phyloP scores from a whole-genome alignment of 2,329 filamentous ascomycete genomes.

The Trichoderma endophyticum region DNA sequence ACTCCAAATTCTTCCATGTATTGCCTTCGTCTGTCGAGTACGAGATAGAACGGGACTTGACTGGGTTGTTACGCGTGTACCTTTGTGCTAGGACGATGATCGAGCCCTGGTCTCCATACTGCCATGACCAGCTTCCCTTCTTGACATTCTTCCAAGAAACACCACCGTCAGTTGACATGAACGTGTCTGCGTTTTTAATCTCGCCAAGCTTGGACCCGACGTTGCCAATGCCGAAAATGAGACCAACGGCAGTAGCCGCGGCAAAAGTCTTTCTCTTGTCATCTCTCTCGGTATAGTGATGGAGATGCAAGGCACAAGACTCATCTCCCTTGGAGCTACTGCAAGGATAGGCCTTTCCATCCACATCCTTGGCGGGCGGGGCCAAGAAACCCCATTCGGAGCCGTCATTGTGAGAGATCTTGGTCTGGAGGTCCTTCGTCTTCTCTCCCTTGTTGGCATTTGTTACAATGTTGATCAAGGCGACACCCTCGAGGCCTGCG shows the following conservation, averaged over 20 bases:
- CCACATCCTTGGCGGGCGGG: slow-evolving; percentile 67
- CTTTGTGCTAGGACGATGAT: slow-evolving; percentile 85
- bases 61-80: slow-evolving; percentile 60
- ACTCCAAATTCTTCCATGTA: slow-evolving; percentile 73
- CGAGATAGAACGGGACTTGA: slow-evolving; percentile 65
- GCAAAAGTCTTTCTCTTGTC: slow-evolving; percentile 85
- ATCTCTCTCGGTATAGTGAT: slow-evolving; percentile 87
- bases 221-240: slow-evolving; percentile 91
- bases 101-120: slow-evolving; percentile 92
- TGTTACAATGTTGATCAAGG: slow-evolving; percentile 78
- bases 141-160: slow-evolving; percentile 81
- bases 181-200: slow-evolving; percentile 76
- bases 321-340: slow-evolving; percentile 54
- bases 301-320: slow-evolving; percentile 83
- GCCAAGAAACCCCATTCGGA: slow-evolving; percentile 77
- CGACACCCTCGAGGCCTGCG: slow-evolving; percentile 84
- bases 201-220: slow-evolving; percentile 69
- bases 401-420: slow-evolving; percentile 96
- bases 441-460: slow-evolving; percentile 74
- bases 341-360: slow-evolving; percentile 71
- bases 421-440: slow-evolving; percentile 78
- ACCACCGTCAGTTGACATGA: slow-evolving; percentile 88
- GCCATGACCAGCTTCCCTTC: slow-evolving; percentile 88
- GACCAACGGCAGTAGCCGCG: slow-evolving; percentile 79
- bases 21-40: slow-evolving; percentile 81